Percentiles rank a stretch among this genome's conserved stretches.
These are phyloP conservation scores for Phyllosticta capitalensis DNA, from an alignment of 2,329 filamentous ascomycete genomes.

Conservation along the genomic window DNA sequence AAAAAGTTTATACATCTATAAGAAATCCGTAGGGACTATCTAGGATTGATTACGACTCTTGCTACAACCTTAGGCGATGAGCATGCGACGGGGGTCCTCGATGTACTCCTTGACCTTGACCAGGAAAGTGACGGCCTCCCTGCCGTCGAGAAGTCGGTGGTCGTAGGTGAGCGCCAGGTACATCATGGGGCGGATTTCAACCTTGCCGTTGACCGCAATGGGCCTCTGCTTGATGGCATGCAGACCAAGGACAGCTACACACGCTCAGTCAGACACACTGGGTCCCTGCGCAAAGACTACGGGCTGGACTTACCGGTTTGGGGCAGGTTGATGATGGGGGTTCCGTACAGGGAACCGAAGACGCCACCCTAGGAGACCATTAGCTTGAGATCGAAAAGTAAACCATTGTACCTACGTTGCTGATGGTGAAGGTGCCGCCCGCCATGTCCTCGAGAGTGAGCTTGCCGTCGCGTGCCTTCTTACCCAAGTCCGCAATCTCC, in stretches of 20 bases:
- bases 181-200: slow-evolving; percentile 98
- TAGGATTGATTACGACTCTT: neutral
- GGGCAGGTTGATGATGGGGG: slow-evolving; percentile 95
- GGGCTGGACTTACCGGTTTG: slow-evolving; percentile 55
- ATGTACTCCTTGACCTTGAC: slow-evolving; percentile 97
- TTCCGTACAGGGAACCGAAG: slow-evolving; percentile 94
- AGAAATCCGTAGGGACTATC: neutral
- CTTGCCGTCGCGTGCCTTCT: slow-evolving; percentile 95
- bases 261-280: slow-evolving; percentile 10
- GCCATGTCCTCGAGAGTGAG: slow-evolving; percentile 99
- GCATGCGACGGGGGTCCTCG: slow-evolving; percentile 88
- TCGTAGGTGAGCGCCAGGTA: slow-evolving; percentile 96
- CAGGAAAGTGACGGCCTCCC: slow-evolving; percentile 92
- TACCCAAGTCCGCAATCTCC: slow-evolving; percentile 84
- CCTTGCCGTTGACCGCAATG: slow-evolving; percentile 81
- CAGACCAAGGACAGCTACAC: slow-evolving; percentile 66
- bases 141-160: slow-evolving; percentile 87
- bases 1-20: neutral
- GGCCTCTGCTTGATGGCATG: slow-evolving; percentile 95
- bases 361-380: slow-evolving; percentile 56
- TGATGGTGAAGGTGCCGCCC: slow-evolving; percentile 95
- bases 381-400: neutral
- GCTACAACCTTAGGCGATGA: slow-evolving; percentile 39
- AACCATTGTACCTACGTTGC: slow-evolving; percentile 50
- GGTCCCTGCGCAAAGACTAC: neutral